Evolutionary conservation across 371 early-diverging fungal genomes (phyloP).

Genomic region (Mucor mucedo): DNA sequence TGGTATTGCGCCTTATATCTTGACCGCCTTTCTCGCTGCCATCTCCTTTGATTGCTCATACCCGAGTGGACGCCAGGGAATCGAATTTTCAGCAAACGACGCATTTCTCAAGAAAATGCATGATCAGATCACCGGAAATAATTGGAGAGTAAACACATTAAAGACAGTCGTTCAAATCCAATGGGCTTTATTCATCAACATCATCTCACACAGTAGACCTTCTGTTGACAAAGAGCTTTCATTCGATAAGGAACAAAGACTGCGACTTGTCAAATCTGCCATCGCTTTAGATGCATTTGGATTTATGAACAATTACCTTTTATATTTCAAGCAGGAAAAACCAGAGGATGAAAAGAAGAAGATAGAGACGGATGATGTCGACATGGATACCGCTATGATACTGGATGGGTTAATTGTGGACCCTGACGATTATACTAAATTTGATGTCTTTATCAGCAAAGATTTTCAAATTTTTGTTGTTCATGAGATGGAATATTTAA

Average conservation of each 20-base stretch:
- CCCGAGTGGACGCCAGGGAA: background rate
- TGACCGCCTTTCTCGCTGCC: conserved; percentile 20
- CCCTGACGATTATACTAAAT: conserved; percentile 32
- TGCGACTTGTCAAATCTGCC: conserved; percentile 58
- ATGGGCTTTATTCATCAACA: conserved; percentile 11
- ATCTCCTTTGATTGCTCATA: conserved; percentile 11
- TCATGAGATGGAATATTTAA: conserved; percentile 49
- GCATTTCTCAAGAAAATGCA: conserved; percentile 21
- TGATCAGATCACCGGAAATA: conserved; percentile 8
- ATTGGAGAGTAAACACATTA: conserved; percentile 21
- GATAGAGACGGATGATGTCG: background rate
- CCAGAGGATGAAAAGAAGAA: background rate
- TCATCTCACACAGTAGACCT: background rate
- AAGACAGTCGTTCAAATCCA: conserved; percentile 20
- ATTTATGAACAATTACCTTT: conserved; percentile 41
- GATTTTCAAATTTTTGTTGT: conserved; percentile 49
- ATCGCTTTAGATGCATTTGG: conserved; percentile 61
- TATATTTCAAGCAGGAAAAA: conserved; percentile 33
- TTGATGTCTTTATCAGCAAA: conserved; percentile 10
- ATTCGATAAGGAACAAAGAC: background rate
- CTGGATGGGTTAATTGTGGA: conserved; percentile 34
- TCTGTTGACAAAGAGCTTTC: background rate
- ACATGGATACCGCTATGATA: conserved; percentile 26
- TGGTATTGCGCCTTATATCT: conserved; percentile 22
- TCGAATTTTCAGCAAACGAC: background rate